These are phyloP conservation scores for Chrysanthemum lavandulifolium DNA, from an alignment of 129 eudicot genomes.

Conservation along the genomic window DNA sequence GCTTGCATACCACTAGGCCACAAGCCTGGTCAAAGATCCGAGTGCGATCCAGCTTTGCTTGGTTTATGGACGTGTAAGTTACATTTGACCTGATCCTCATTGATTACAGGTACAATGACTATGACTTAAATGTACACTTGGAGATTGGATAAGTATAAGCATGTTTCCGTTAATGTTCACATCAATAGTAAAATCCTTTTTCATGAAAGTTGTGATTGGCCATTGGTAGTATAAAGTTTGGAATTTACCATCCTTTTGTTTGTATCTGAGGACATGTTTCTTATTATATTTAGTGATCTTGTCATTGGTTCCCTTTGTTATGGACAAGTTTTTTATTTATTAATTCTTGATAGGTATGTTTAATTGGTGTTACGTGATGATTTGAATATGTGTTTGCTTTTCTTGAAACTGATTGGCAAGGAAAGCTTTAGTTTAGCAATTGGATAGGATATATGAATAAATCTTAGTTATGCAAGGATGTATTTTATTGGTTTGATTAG, in stretches of 20 bases:
- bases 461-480: neutral
- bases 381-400: slow-evolving; percentile 5
- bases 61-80: neutral
- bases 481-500: neutral
- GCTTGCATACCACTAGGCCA: neutral
- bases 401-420: neutral
- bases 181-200: slow-evolving; percentile 18
- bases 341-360: slow-evolving; percentile 16
- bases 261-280: slow-evolving; percentile 25
- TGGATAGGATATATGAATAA: too few species aligned
- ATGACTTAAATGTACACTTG: slow-evolving; percentile 8
- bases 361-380: slow-evolving; percentile 1
- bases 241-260: slow-evolving; percentile 19
- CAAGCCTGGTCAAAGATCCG: too few species aligned
- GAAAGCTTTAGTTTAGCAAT: neutral
- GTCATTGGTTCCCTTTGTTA: slow-evolving; percentile 14
- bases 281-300: slow-evolving; percentile 16
- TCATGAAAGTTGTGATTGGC: neutral
- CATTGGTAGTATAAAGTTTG: slow-evolving; percentile 1
- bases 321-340: slow-evolving; percentile 14
- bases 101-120: neutral
- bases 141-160: slow-evolving; percentile 10
- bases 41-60: too few species aligned
- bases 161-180: slow-evolving; percentile 9
- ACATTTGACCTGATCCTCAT: neutral